Evolutionary conservation across 768 basidiomycete species (phyloP).

Genomic region (Serendipita sp.): DNA sequence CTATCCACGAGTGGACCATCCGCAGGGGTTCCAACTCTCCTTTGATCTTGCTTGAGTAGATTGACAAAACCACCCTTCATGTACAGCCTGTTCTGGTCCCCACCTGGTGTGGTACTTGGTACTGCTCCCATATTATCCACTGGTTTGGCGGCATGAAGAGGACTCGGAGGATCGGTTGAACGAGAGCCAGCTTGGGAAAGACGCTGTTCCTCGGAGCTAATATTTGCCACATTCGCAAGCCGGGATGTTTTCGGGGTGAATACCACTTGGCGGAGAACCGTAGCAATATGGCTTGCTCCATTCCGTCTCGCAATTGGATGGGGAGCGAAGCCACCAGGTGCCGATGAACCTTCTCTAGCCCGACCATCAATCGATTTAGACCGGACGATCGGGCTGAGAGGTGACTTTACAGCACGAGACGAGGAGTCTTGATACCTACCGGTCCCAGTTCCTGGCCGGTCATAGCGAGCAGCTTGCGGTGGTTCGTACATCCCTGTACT

Average conservation of each 20-base stretch:
- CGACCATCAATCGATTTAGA: neutral
- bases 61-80: neutral
- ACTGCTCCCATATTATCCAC: neutral
- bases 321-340: neutral
- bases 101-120: neutral
- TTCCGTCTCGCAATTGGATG: neutral
- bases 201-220: neutral
- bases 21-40: neutral
- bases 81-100: neutral
- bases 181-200: neutral
- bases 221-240: neutral
- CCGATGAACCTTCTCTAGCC: neutral
- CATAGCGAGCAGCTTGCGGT: neutral
- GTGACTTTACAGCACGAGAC: neutral
- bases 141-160: neutral
- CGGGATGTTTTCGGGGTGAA: neutral
- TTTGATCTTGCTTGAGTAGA: neutral
- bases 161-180: neutral
- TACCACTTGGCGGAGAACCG: neutral
- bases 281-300: neutral
- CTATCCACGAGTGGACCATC: neutral
- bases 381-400: neutral
- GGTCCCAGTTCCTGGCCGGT: constrained; percentile 2
- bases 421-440: neutral
- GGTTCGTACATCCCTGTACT: neutral